Evolutionary conservation across 1,139 yeast species (phyloP).

Genomic region (Yamadazyma diospyri): DNA sequence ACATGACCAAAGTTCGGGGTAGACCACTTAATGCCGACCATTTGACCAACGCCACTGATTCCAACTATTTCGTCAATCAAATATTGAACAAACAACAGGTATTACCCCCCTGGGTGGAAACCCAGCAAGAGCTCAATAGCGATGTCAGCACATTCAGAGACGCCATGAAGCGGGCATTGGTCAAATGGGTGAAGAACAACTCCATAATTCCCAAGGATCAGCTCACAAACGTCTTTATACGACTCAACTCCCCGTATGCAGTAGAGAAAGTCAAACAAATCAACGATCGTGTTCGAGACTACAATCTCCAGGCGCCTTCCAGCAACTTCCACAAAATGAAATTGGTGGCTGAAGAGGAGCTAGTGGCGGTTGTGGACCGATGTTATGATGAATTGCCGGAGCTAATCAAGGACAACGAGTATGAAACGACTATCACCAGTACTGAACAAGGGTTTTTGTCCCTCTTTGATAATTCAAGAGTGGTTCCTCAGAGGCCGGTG

Average conservation of each 20-base stretch:
- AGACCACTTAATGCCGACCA: slow-evolving; percentile 54
- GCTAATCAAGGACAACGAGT: slow-evolving; percentile 8
- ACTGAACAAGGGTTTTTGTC: slow-evolving; percentile 15
- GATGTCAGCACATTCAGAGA: slow-evolving; percentile 46
- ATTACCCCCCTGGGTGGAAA: slow-evolving; percentile 86
- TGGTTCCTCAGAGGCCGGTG: slow-evolving; percentile 19
- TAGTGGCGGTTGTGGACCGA: slow-evolving; percentile 20
- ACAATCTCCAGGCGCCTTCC: slow-evolving; percentile 78
- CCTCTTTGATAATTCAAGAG: slow-evolving; percentile 13
- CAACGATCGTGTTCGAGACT: slow-evolving; percentile 63
- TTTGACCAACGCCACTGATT: slow-evolving; percentile 52
- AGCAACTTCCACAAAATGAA: slow-evolving; percentile 66
- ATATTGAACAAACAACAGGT: slow-evolving; percentile 74
- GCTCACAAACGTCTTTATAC: slow-evolving; percentile 1
- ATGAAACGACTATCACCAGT: slow-evolving; percentile 5
- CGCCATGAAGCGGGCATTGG: slow-evolving; percentile 37
- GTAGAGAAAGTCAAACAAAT: slow-evolving; percentile 43
- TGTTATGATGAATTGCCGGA: slow-evolving; percentile 12
- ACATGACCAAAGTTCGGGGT: slow-evolving; percentile 55
- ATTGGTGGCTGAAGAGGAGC: slow-evolving; percentile 49
- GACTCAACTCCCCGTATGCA: slow-evolving; percentile 27
- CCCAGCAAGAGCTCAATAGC: slow-evolving; percentile 56
- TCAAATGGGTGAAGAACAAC: slow-evolving; percentile 11
- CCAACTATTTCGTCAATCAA: slow-evolving; percentile 43
- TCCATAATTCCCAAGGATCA: slow-evolving; percentile 6